Evolutionary conservation across 768 basidiomycete genomes (phyloP).

Genomic region (Heimioporus sp.): DNA sequence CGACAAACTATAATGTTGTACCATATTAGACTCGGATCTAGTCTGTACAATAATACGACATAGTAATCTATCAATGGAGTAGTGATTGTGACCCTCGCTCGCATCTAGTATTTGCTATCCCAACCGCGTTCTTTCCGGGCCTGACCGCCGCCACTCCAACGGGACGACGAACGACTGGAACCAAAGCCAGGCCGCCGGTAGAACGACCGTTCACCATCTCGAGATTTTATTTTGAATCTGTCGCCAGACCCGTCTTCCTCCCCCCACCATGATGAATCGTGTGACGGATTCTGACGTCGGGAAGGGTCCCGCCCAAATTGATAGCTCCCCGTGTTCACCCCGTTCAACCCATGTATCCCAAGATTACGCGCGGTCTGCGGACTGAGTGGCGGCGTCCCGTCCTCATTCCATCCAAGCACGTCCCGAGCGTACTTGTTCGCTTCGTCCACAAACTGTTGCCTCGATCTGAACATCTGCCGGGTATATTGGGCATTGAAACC

Average conservation of each 20-base stretch:
- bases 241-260: neutral
- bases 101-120: conserved; percentile 1
- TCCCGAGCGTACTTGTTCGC: conserved; percentile 37
- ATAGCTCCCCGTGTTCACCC: conserved; percentile 17
- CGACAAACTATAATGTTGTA: too few relatives aligned
- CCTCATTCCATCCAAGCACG: conserved; percentile 39
- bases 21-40: too few relatives aligned
- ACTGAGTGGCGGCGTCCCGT: conserved; percentile 36
- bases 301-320: conserved; percentile 3
- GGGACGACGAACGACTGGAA: neutral
- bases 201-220: neutral
- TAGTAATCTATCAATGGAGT: conserved; percentile 1
- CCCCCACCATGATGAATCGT: conserved; percentile 9
- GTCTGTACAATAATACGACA: neutral
- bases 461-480: conserved; percentile 38
- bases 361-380: conserved; percentile 50
- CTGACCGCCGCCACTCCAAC: neutral
- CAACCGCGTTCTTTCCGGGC: conserved; percentile 6
- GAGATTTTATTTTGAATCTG: neutral
- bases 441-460: conserved; percentile 38
- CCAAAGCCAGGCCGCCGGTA: conserved; percentile 8
- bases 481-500: conserved; percentile 52
- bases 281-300: neutral
- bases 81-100: neutral
- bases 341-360: conserved; percentile 39